A percentile compares a stretch with the other conserved stretches of the same genome.
phyloP scores from a whole-genome alignment of 305 asterid species.

The Coffea humblotiana region DNA sequence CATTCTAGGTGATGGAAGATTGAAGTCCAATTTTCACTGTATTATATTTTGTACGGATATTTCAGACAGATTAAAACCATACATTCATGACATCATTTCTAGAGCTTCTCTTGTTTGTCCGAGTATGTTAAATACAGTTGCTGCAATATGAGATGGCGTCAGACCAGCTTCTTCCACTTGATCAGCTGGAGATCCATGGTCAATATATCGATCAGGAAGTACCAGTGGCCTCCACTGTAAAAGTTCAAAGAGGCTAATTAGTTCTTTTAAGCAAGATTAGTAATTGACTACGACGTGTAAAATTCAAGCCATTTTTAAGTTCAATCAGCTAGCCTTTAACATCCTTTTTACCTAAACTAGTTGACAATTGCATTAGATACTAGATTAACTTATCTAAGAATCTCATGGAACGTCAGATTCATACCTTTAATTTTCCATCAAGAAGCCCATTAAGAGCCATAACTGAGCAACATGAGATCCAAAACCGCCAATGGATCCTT shows the following conservation, averaged over 20 bases:
- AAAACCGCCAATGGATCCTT: slow-evolving; percentile 96
- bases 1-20: slow-evolving; percentile 11
- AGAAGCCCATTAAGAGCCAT: slow-evolving; percentile 94
- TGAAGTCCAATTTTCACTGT: background rate
- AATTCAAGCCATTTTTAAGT: background rate
- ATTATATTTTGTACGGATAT: slow-evolving; percentile 9
- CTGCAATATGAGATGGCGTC: slow-evolving; percentile 77
- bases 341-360: background rate
- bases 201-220: slow-evolving; percentile 89
- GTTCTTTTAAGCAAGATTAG: background rate
- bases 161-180: slow-evolving; percentile 75
- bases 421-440: slow-evolving; percentile 85
- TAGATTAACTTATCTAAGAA: background rate
- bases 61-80: background rate
- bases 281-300: background rate
- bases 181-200: slow-evolving; percentile 83
- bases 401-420: background rate
- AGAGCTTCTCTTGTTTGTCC: slow-evolving; percentile 78
- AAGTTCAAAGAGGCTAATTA: slow-evolving; percentile 11
- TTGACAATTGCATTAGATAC: background rate
- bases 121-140: slow-evolving; percentile 66
- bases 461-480: slow-evolving; percentile 93
- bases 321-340: background rate
- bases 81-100: slow-evolving; percentile 56
- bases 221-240: slow-evolving; percentile 98